phyloP scores from a whole-genome alignment of 2,329 filamentous ascomycete genomes.

The Chrysosporium queenslandicum region DNA sequence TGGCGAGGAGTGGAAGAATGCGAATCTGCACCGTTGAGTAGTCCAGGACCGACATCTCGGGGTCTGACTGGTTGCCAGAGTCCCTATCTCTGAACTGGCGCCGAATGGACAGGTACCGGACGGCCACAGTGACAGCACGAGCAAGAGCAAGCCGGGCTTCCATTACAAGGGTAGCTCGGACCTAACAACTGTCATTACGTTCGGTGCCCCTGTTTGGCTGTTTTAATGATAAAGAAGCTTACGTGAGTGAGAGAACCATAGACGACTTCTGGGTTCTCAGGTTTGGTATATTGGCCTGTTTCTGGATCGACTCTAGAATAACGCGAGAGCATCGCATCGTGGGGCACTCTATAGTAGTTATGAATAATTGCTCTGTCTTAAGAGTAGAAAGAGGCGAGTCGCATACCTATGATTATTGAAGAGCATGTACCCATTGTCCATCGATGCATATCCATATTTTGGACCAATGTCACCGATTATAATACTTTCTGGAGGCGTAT shows the following conservation, averaged over 20 bases:
- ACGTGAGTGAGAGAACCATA: conserved; percentile 16
- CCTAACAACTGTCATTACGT: conserved; percentile 3
- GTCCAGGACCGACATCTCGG: conserved; percentile 42
- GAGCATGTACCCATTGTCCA: conserved; percentile 17
- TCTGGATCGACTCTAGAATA: conserved; percentile 16
- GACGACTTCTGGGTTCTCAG: conserved; percentile 15
- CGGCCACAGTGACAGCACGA: conserved; percentile 44
- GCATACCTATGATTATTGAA: conserved; percentile 15
- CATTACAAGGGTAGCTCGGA: conserved; percentile 26
- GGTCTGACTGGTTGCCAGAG: conserved; percentile 24
- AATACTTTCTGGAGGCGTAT: conserved; percentile 13
- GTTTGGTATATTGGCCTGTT: conserved; percentile 15
- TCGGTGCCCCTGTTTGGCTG: neutral
- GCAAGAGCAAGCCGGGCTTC: conserved; percentile 45
- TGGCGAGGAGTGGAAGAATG: conserved; percentile 45
- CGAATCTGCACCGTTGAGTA: conserved; percentile 48
- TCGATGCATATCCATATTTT: conserved; percentile 15
- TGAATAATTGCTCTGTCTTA: neutral
- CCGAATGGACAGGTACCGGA: conserved; percentile 42
- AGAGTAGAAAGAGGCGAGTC: neutral
- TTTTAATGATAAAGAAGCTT: neutral
- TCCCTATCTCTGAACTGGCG: conserved; percentile 45
- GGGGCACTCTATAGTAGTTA: conserved; percentile 7
- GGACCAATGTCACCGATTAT: conserved; percentile 16
- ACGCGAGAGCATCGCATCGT: conserved; percentile 14